Evolutionary conservation across 2,329 filamentous ascomycete genomes (phyloP), one percentile per base, ranked within the genome.

Genomic region (Pseudogymnoascus sp.): DNA sequence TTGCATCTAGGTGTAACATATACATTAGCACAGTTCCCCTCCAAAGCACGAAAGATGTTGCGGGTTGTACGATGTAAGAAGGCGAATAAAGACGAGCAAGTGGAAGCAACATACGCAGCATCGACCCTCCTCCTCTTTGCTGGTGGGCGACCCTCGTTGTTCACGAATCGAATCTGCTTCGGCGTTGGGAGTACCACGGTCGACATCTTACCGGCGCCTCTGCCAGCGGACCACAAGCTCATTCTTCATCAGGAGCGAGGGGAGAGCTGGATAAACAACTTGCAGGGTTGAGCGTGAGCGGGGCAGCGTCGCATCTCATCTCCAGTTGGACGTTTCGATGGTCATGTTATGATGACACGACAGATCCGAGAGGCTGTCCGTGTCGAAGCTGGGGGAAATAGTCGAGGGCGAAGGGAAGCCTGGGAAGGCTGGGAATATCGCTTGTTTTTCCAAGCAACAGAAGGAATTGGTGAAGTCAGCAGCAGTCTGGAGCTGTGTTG

Each of bases 111-210:
- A 75, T 80, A 90, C 84, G 90, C 90, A 70, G 89, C 87, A 76
- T 87, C 91, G 71, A 93, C 90, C 69, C 90, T 82, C 71, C 90
- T 83, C 69, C 89, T 81, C 75, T 92, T 93, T 27, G 88, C 87
- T 65, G 90, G 89, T 58, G 90, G 90, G 67, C 90, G 88, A 65
- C 90, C 89, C 75, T 92, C 88, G 70, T 87, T 91, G 66, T 91
- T 89, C 68, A 93, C 89, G 73, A 92, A 93, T 68, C 89, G 87
- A 68, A 91, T 90, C 72, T 83, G 81, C 73, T 83, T 85, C 62
- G 77, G 80, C 51, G 77, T 74, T 63, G 69, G 65, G 44, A 66
- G 63, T 35, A 59, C 61, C 60, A 59, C 58, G 58, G 58, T 59
- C 33, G 58, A 38, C 58, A 59, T 59, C 38, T 39, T 59, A 59